Evolutionary conservation across 108 stramenopile genomes (phyloP), one percentile per base, ranked within the genome.

Genomic region (Conticribra weissflogii): DNA sequence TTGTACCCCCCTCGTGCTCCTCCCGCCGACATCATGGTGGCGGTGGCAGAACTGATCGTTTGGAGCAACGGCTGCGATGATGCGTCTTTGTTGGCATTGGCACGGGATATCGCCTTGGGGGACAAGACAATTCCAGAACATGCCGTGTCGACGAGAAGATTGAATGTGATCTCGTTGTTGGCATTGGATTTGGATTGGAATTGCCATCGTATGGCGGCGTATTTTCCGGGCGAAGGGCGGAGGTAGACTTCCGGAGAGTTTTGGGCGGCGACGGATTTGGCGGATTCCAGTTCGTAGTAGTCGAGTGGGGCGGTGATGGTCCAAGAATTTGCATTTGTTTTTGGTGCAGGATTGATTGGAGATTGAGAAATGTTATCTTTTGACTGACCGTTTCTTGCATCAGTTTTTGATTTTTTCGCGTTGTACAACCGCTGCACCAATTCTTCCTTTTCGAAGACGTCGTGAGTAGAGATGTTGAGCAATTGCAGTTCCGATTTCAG

Each of bases 141-240:
- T 8, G 92, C 92, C n/a, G 92, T 93, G 61, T 93, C 92, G 28
- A 93, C 74, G n/a, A n/a, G n/a, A n/a, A n/a, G n/a, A n/a, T n/a
- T n/a, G n/a, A n/a, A n/a, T n/a, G n/a, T n/a, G n/a, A n/a, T n/a
- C n/a, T n/a, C n/a, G n/a, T n/a, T n/a, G n/a, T n/a, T n/a, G n/a
- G n/a, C n/a, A n/a, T n/a, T n/a, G 50, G 52, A 59, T 36, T 60
- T 47, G 27, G 32, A 45, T 19, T 59, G 55, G 18, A 67, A 58
- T 54, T 64, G 29, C 12, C 84, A 58, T n/a, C 49, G 63, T 0
- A 90, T 78, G 22, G 87, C 85, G 21, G 88, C 82, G 59, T 83
- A 71, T 34, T 87, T 84, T 17, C 80, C 76, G 4, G 78, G 74
- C 8, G 74, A 54, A 0, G 85, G 66, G 15, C 75, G 69, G 12